These are phyloP conservation scores for Boletales sp. DNA, from an alignment of 768 basidiomycete genomes.

Conservation along the genomic window DNA sequence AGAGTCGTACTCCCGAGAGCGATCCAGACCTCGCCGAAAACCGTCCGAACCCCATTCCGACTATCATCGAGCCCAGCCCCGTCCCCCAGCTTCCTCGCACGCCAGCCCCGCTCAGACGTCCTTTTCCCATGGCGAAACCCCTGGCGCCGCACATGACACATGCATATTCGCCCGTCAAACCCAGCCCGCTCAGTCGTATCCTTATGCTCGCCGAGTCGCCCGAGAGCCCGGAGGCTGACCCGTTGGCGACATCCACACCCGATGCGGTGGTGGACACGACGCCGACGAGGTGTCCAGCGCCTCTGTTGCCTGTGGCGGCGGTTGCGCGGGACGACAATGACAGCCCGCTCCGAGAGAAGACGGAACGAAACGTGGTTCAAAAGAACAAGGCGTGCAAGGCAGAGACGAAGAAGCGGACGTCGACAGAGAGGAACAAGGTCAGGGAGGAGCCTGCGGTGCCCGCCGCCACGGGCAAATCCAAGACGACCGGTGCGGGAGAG, in stretches of 20 bases:
- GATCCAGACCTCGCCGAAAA: neutral
- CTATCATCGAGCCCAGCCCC: constrained; percentile 17
- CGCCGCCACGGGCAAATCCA: constrained; percentile 24
- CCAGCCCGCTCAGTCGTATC: constrained; percentile 78
- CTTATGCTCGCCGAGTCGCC: constrained; percentile 68
- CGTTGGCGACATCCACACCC: neutral
- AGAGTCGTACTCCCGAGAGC: constrained; percentile 17
- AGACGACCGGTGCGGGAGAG: constrained; percentile 26
- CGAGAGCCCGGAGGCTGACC: constrained; percentile 30
- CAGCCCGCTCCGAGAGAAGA: constrained; percentile 51
- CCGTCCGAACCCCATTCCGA: constrained; percentile 16
- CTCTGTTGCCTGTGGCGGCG: constrained; percentile 3
- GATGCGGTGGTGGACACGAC: constrained; percentile 20
- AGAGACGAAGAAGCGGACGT: constrained; percentile 27
- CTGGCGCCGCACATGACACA: constrained; percentile 67
- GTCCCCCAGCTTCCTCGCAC: constrained; percentile 14
- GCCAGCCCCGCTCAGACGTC: constrained; percentile 30
- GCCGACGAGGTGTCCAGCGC: constrained; percentile 21
- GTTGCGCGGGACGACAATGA: constrained; percentile 35
- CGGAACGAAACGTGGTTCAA: constrained; percentile 29
- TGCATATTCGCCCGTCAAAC: constrained; percentile 77
- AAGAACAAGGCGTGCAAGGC: constrained; percentile 9
- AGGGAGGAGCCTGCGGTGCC: constrained; percentile 22
- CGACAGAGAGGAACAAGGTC: constrained; percentile 41
- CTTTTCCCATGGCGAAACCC: constrained; percentile 72